Base-by-base conservation (phyloP, 331 rosid species). In the Pyracantha coccinea region DNA sequence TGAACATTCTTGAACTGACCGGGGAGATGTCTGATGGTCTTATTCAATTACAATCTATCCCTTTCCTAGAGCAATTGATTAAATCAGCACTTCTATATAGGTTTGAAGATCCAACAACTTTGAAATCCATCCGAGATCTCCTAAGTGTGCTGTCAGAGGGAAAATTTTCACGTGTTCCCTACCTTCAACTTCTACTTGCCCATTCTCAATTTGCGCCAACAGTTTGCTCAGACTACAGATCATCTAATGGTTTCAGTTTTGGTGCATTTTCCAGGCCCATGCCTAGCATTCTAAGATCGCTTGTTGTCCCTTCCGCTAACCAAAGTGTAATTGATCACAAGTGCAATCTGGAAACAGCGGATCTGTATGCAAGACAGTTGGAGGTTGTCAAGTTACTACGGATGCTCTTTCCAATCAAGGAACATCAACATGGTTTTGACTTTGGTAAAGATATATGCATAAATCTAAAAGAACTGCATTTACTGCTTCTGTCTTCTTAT, bases 201-300 rank as follows among this genome's bases (percentile, higher is more conserved):
- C 97, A 94, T 87, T 92, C 97, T 75, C 96, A 94, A 25, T 90
- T 94, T 88, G 95, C 87, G 53, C 77, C 89, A 62, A 87, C 89
- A 66, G 78, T 94, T 47, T 82, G 69, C 66, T 87, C 89, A 31
- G 66, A 79, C 65, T 68, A 55, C 77, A 83, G 75, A 80, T 75
- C 80, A 41, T 79, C 89, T 57, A 47, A 68, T 62, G 61, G 72
- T 70, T 76, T 71, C 20, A 72, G 70, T 54, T 77, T 88, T 72
- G 93, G 93, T 76, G 84, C 89, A 61, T 83, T 86, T 81, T 80
- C 78, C 50, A 92, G 88, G 86, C 93, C 93, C 44, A 76, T 84
- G 74, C 85, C 97, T 63, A 81, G 97, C 82, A 79, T 94, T 79
- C 79, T 94, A 81, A 87, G 89, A 80, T 84, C 86, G 15, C 85